A percentile compares a stretch with the other conserved stretches of the same genome.
Evolutionary conservation across 441 rosid genomes (phyloP).

Genomic region (Cnidoscolus chayamansa): DNA sequence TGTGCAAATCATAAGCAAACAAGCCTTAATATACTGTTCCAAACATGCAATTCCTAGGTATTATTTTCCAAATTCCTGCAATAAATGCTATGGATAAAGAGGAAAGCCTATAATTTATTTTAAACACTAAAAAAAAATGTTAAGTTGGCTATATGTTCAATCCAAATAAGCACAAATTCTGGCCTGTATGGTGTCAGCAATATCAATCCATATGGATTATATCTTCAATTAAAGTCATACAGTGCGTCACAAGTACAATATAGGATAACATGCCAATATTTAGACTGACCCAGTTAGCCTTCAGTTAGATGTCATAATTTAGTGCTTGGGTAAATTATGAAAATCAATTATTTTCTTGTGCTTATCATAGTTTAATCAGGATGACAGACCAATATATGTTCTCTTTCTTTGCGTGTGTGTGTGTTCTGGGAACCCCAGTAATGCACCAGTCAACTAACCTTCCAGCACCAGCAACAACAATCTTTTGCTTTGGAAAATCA

Average conservation of each 20-base stretch:
- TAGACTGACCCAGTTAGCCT: no score
- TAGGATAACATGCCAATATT: background rate
- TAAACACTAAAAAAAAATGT: no score
- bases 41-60: background rate
- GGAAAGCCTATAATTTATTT: background rate
- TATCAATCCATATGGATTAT: no score
- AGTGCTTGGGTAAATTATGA: background rate
- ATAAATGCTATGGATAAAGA: background rate
- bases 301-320: background rate
- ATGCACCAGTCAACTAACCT: constrained; percentile 49
- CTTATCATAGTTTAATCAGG: background rate
- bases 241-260: no score
- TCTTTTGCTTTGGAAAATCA: constrained; percentile 97
- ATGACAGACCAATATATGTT: no score
- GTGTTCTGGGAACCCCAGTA: background rate
- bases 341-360: background rate
- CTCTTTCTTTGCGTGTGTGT: background rate
- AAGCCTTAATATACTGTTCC: constrained; percentile 17
- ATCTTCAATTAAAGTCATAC: no score
- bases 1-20: constrained; percentile 27
- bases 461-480: constrained; percentile 99
- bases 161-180: background rate
- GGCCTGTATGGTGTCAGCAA: no score
- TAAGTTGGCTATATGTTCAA: background rate
- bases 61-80: constrained; percentile 1